Evolutionary conservation across 257 asterid genomes (phyloP), one percentile per base, ranked within the genome.

Genomic region (Forsythia suspensa): DNA sequence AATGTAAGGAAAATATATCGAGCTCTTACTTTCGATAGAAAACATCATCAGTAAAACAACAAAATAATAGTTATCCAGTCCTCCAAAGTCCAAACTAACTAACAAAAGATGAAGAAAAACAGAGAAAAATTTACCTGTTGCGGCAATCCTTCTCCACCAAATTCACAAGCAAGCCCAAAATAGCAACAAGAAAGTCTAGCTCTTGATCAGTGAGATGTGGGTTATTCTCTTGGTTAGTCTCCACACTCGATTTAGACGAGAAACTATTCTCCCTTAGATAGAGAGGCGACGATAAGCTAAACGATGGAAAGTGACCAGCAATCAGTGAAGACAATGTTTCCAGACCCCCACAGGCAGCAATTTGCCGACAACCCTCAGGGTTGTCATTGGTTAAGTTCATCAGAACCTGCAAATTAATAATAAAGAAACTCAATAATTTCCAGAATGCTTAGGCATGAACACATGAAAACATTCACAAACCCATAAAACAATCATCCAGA

Each of bases 111-210:
- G 63, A 7, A 65, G 20, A 63, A 38, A 72, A 82, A 74, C 3
- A 59, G 20, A 20, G 68, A 79, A 51, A 41, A 71, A 71, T 67
- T 69, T 75, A 92, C 97, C 97, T 89, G 80, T 89, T 92, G 73
- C 76, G 66, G 41, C 88, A 85, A 74, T 90, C 96, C 85, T 92
- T 92, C 87, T 92, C 97, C 34, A 92, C 96, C 87, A 92, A 85
- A 86, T 92, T 92, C 83, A 92, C 97, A 76, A 92, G 96, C 84
- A 92, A 86, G n/a, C 97, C 97, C 84, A 92, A 75, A 81, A 92
- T 89, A 79, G 96, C 94, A 77, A 92, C 96, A 76, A 92, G 97
- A 84, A 90, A 86, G 82, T 92, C 94, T 70, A 92, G 88, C 81
- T 92, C 92, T 76, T 89, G 92, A 85, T 90, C 97, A 72, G 88